Conservation (phyloP, 2,329 filamentous ascomycete species). For the Nemania diffusa region DNA sequence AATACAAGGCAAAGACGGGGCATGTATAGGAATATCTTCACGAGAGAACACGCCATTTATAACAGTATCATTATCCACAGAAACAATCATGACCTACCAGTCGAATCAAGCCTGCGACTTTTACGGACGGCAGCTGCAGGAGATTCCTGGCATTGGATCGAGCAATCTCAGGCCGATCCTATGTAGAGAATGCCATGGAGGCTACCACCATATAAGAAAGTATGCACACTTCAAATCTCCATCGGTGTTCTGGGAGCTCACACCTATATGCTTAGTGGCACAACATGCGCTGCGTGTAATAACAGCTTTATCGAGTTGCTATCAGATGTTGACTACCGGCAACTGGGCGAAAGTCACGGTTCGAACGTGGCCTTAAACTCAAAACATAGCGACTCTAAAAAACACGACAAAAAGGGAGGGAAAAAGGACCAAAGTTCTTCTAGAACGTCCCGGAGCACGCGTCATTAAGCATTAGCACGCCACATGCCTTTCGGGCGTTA, state of each 20-base stretch:
- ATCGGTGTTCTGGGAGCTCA: background rate
- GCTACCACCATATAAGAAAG: constrained; percentile 30
- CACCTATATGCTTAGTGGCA: constrained; percentile 11
- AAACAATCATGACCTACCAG: constrained; percentile 24
- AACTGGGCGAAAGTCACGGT: background rate
- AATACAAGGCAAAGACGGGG: background rate
- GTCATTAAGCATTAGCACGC: constrained; percentile 9
- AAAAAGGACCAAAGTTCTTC: constrained; percentile 33
- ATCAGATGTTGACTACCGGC: constrained; percentile 25
- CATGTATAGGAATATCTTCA: background rate
- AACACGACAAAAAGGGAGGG: constrained; percentile 27
- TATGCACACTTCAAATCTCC: background rate
- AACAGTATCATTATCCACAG: background rate
- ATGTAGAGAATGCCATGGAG: constrained; percentile 28
- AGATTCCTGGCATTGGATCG: constrained; percentile 30
- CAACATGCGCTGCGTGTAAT: constrained; percentile 23
- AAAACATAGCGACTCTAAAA: constrained; percentile 14
- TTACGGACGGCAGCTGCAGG: constrained; percentile 17
- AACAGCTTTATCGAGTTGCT: constrained; percentile 33
- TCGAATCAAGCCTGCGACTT: constrained; percentile 15
- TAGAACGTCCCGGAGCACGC: constrained; percentile 26
- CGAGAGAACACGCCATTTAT: background rate
- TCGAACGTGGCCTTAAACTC: constrained; percentile 10
- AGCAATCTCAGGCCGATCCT: constrained; percentile 18
- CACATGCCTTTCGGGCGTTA: background rate